A percentile compares a stretch with the other conserved stretches of the same genome.
Conservation (phyloP, 352 stramenopile genomes). For the Globisporangium cederbergense region DNA sequence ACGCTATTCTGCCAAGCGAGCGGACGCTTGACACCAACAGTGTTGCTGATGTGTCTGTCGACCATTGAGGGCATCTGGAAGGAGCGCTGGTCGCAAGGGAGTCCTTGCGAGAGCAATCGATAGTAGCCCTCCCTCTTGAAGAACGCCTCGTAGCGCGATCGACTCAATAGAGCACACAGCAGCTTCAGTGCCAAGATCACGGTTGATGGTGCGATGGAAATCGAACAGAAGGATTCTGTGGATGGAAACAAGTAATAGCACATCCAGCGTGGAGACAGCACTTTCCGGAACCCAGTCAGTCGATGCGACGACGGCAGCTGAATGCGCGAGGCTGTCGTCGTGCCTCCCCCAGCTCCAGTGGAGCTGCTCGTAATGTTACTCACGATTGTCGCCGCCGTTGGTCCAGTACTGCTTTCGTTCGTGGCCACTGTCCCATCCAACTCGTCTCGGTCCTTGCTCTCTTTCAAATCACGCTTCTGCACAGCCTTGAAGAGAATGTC, state of each 20-base stretch:
- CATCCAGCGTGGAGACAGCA: constrained; percentile 60
- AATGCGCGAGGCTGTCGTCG: constrained; percentile 27
- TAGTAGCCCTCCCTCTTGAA: constrained; percentile 76
- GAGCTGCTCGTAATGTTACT: constrained; percentile 12
- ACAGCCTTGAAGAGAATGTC: constrained; percentile 64
- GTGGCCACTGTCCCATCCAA: constrained; percentile 18
- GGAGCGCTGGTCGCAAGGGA: constrained; percentile 39
- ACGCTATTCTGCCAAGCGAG: neutral
- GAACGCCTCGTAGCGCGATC: constrained; percentile 41
- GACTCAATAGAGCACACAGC: constrained; percentile 41
- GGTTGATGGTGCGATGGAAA: constrained; percentile 39
- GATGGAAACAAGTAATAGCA: constrained; percentile 57
- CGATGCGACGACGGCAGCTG: constrained; percentile 41
- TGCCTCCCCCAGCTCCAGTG: neutral
- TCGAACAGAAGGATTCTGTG: constrained; percentile 8
- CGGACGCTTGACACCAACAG: neutral
- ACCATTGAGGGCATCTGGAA: neutral
- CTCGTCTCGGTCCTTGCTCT: constrained; percentile 48
- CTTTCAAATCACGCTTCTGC: constrained; percentile 72
- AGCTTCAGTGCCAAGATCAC: constrained; percentile 51
- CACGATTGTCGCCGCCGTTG: neutral
- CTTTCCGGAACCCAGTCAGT: constrained; percentile 57
- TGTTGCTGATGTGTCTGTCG: neutral
- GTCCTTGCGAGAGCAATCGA: constrained; percentile 50
- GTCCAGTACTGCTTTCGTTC: constrained; percentile 10